Base-by-base conservation (phyloP, 169 alveolate species). In the Babesia ovata region DNA sequence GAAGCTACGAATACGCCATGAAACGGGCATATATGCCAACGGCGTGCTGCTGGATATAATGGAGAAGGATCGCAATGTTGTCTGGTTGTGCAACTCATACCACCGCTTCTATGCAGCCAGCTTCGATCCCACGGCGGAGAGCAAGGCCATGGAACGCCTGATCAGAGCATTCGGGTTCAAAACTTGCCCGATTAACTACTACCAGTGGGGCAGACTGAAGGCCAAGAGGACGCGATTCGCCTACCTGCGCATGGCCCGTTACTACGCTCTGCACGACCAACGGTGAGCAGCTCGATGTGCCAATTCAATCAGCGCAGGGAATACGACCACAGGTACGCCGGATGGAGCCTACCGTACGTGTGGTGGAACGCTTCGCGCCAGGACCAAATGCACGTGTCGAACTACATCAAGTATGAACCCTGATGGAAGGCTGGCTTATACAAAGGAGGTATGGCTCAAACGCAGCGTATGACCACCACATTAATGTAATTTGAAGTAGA, bases 161-260 rank as follows among this genome's bases (percentile, higher is more conserved):
- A 73, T 90, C 28, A 70, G 84, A 19, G 72, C 85, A 4, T 77
- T 84, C 66, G 92, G 93, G 50, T 90, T 77, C 84, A 69, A 76
- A 28, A 78, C 86, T 33, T 76, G 88, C 14, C 66, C 61, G 17
- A 79, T 90, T 21, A 86, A 90, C 69, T 87, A 84, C 62, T 90
- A 90, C 71, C 94, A 90, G 63, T 90, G 91, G 90, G 86, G 91
- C 12, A 69, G 94, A 54, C 72, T 88, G 91, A 88, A 85, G 81
- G 86, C 70, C 8, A 62, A 66, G 48, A 54, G 89, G 52, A 88
- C 93, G 28, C 46, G 93, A 36, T 88, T 81, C 61, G 90, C 90
- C 28, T 88, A 77, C 75, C 50, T 88, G 42, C 86, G 93, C 19
- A 88, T 88, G 93, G 85, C 91, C 42, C 76, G 93, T n/a, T 88